Conservation (phyloP, 116 monocot genomes). For the Phalaenopsis hybrid region DNA sequence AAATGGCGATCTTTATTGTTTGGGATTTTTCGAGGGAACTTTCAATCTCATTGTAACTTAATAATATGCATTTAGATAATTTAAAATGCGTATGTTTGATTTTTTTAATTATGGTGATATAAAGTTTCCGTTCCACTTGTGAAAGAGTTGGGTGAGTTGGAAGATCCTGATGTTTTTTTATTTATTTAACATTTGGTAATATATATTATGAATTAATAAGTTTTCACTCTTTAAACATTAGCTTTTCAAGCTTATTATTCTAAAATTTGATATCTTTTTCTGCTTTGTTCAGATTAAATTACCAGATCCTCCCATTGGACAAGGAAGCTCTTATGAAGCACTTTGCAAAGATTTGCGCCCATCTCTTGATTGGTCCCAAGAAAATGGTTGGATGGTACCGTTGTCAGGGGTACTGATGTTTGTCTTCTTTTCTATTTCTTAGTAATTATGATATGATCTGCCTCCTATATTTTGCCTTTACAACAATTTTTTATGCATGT, state of each 20-base stretch:
- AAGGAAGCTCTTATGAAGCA: slow-evolving; percentile 51
- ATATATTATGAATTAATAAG: background rate
- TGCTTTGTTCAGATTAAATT: slow-evolving; percentile 48
- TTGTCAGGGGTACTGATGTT: slow-evolving; percentile 28
- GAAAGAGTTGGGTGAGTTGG: background rate
- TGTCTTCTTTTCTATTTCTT: background rate
- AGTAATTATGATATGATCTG: background rate
- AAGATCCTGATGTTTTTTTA: background rate
- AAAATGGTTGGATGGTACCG: slow-evolving; percentile 67
- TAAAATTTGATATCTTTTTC: background rate
- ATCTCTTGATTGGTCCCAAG: slow-evolving; percentile 59
- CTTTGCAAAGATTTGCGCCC: slow-evolving; percentile 57
- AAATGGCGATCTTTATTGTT: background rate
- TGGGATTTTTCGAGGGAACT: background rate
- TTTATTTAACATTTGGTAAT: background rate
- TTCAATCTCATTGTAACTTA: background rate
- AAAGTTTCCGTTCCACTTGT: background rate
- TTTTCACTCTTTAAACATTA: background rate
- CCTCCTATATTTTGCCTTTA: background rate
- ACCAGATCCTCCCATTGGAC: slow-evolving; percentile 57
- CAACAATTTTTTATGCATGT: background rate
- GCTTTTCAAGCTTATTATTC: background rate
- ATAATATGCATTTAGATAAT: background rate
- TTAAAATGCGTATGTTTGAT: background rate
- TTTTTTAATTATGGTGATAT: background rate